Conservation (phyloP, 129 eudicot species). For the Gnaphalium uliginosum region DNA sequence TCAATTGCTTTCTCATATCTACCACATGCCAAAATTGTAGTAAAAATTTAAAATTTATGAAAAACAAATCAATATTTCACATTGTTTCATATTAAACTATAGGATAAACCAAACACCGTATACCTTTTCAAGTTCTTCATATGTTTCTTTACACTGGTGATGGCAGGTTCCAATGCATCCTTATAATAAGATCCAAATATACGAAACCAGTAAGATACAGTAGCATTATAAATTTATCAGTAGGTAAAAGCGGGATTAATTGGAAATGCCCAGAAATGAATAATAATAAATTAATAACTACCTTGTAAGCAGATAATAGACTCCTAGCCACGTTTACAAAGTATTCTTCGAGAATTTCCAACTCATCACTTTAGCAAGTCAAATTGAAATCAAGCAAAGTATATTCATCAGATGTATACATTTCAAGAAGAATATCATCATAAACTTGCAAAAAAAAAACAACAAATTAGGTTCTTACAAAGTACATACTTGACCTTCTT, state of each 20-base stretch:
- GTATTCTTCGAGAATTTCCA: conserved; percentile 62
- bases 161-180: conserved; percentile 57
- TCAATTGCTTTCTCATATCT: conserved; percentile 47
- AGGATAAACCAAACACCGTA: background rate
- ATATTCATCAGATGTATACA: conserved; percentile 20
- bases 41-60: background rate
- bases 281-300: conserved; percentile 32
- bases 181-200: conserved; percentile 31
- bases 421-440: conserved; percentile 12
- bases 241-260: background rate
- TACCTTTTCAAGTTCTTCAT: conserved; percentile 60
- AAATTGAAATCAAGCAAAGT: background rate
- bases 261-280: background rate
- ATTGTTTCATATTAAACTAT: background rate
- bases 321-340: conserved; percentile 47
- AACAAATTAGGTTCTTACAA: conserved; percentile 11
- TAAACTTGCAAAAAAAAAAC: conserved; percentile 21
- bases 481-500: conserved; percentile 64
- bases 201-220: conserved; percentile 20
- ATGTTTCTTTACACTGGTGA: conserved; percentile 39
- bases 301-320: conserved; percentile 63
- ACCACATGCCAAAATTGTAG: conserved; percentile 35
- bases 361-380: conserved; percentile 62
- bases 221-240: background rate
- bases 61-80: background rate